Evolutionary conservation across 2,329 filamentous ascomycete species (phyloP).

Genomic region (Hypoxylon sp.): DNA sequence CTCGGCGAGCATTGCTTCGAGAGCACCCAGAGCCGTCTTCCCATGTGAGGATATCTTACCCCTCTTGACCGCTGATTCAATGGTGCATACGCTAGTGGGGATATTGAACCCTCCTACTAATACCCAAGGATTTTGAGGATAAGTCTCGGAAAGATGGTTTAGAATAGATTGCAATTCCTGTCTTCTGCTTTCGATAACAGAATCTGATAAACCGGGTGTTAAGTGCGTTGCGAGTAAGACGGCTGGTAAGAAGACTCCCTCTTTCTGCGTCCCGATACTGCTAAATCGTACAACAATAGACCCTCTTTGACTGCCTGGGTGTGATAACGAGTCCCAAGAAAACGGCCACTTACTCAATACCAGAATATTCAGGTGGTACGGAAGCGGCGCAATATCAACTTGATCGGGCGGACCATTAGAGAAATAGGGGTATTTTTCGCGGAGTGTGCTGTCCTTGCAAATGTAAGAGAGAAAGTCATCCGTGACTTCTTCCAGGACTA

Average conservation of each 20-base stretch:
- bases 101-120: constrained; percentile 73
- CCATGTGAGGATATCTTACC: constrained; percentile 63
- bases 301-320: constrained; percentile 65
- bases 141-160: constrained; percentile 53
- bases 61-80: constrained; percentile 60
- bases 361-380: constrained; percentile 68
- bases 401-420: constrained; percentile 66
- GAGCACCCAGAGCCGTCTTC: constrained; percentile 51
- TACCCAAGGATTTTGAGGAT: constrained; percentile 59
- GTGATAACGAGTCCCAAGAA: constrained; percentile 62
- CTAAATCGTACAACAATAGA: constrained; percentile 58
- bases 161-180: constrained; percentile 62
- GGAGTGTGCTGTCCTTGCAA: constrained; percentile 56
- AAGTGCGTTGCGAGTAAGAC: constrained; percentile 68
- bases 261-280: constrained; percentile 42
- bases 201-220: constrained; percentile 67
- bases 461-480: constrained; percentile 68
- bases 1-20: constrained; percentile 58
- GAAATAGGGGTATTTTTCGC: constrained; percentile 60
- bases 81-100: constrained; percentile 64
- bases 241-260: constrained; percentile 49
- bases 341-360: constrained; percentile 66
- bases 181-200: constrained; percentile 64
- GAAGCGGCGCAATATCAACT: constrained; percentile 61
- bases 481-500: constrained; percentile 70